These are phyloP conservation scores for Lachnellula occidentalis DNA, from an alignment of 2,329 filamentous ascomycete species.

Conservation along the genomic window DNA sequence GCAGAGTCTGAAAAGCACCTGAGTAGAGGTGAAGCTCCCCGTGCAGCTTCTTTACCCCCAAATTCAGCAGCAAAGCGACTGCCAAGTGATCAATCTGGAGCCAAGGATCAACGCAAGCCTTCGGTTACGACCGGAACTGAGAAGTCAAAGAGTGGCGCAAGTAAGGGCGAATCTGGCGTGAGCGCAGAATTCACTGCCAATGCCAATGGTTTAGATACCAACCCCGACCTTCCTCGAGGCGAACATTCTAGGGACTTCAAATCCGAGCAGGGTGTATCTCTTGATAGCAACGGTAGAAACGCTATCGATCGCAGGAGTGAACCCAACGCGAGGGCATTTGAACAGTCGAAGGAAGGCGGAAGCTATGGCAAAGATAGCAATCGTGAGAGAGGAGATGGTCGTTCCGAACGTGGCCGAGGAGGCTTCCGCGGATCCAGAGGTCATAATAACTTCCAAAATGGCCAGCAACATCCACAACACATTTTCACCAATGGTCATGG, in stretches of 20 bases:
- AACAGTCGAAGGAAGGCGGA: constrained; percentile 26
- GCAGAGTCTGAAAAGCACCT: constrained; percentile 21
- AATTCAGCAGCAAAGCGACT: constrained; percentile 21
- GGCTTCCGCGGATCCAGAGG: constrained; percentile 40
- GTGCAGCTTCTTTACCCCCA: constrained; percentile 29
- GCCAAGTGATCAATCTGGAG: constrained; percentile 17
- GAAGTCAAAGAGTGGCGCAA: constrained; percentile 19
- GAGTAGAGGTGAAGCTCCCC: constrained; percentile 14
- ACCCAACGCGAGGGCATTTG: constrained; percentile 21
- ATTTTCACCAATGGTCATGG: constrained; percentile 37
- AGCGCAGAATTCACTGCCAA: constrained; percentile 28
- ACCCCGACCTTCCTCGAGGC: constrained; percentile 12
- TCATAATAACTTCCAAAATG: constrained; percentile 31
- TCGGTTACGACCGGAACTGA: constrained; percentile 17
- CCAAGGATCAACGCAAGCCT: constrained; percentile 25
- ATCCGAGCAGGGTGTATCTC: constrained; percentile 15
- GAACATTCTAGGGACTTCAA: constrained; percentile 20
- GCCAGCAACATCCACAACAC: constrained; percentile 28
- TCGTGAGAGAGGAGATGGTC: constrained; percentile 34
- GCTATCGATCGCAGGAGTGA: constrained; percentile 29
- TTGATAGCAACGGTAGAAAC: constrained; percentile 23
- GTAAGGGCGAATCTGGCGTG: constrained; percentile 20
- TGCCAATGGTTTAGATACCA: constrained; percentile 22
- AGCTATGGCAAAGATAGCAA: constrained; percentile 22
- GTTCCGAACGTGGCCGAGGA: constrained; percentile 39